Base-by-base conservation (phyloP, 768 basidiomycete species). In the Rubroboletus satanas region DNA sequence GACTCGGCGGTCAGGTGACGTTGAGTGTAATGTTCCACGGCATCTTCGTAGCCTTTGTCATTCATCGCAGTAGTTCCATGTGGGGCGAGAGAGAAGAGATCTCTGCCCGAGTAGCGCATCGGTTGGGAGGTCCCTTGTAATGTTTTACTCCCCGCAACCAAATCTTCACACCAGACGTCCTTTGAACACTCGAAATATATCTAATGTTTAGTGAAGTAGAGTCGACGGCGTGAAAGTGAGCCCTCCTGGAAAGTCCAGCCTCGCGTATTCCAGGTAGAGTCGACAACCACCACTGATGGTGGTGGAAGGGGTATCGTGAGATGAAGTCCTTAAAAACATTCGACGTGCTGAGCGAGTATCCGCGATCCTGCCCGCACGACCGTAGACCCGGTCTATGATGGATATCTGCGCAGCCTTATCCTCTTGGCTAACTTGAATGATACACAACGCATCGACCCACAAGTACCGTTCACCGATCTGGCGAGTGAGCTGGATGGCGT, bases 191-290 rank as follows among this genome's bases (percentile, higher is more conserved):
- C 55, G 42, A 65, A 66, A 37, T 65, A 64, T 4, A 66, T 11
- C 18, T 66, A 61, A 15, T 67, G 36, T 15, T 55, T 37, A 12
- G 65, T 65, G 46, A 67, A 60, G 41, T 49, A 62, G 17, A 67
- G 26, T 1, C 66, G 61, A 3, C 65, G 66, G 15, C 55, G 58
- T 11, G 65, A 66, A 15, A 66, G 58, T 4, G 60, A 3, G 0
- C 31, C 31, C 17, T 66, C 65, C 33, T 67, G 65, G 31, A 56
- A 66, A 4, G 66, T 66, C 65, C 65, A 66, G 6, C 61, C 65
- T 14, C 65, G 55, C n/a, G 51, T 60, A 14, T 52, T 18, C 65
- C 66, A 67, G 7, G 18, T 28, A 3, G 63, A 56, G 3, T 53
- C 56, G 7, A 17, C 15, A 3, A 53, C 26, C 6, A 36, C 52